Base-by-base conservation (phyloP, 805 yeast species). In the Wickerhamia fluorescens region DNA sequence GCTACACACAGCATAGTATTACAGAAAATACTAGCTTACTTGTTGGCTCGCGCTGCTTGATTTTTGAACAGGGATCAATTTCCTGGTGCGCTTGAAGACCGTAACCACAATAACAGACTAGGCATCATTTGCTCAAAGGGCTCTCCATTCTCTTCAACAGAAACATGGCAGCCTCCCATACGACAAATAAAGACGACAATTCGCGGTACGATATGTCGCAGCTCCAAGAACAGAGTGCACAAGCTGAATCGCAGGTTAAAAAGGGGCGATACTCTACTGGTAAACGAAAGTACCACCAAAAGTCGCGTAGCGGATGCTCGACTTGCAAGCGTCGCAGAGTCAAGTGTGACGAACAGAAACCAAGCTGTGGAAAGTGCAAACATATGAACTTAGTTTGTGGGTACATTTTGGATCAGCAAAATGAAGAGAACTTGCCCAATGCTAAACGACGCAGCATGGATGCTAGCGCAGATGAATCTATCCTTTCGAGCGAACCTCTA, bases 321-420 rank as follows among this genome's bases (percentile, higher is more conserved):
- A 83, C 94, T 2, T 88, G 97, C 57, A 88, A 88, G 49, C 71
- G 74, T 39, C 71, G 97, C 44, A 65, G 96, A 29, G 96, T 89
- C 23, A 88, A 88, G 51, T 88, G 97, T 63, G 96, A 88, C 51
- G 96, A 89, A 53, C 61, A 62, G 1, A 80, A 76, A 36, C 96
- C 96, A 1, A 50, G 62, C 6, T 88, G 97, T 53, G 61, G 61
- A 14, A 86, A 86, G 56, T 88, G 97, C 56, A 56, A 64, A 27
- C 78, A 86, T 37, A 73, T 88, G 75, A 79, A 82, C 14, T 63
- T 88, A 20, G 78, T 72, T 16, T 88, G 97, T 56, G 70, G 79
- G 3, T 87, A 82, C 45, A 23, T 48, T 4, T 25, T 38, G 7
- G 56, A 50, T 5, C 40, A 31, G 13, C 17, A 14, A 14, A 33